Percentiles rank a stretch among this genome's conserved stretches.
Evolutionary conservation across 352 stramenopile species (phyloP).

Genomic region (Salisapilia sapeloensis): DNA sequence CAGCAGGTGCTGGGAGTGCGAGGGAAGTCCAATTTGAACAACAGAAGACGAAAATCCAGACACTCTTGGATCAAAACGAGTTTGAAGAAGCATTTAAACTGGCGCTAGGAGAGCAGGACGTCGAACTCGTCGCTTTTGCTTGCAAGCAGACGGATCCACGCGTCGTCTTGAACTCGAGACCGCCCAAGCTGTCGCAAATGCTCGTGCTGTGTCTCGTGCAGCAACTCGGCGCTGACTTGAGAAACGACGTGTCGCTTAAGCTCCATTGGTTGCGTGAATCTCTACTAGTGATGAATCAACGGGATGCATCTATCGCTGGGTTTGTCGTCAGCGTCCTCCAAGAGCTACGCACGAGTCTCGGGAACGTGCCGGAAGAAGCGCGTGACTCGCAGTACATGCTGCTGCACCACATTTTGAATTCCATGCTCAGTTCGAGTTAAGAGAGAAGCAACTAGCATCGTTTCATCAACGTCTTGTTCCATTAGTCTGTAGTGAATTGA

Average conservation of each 20-base stretch:
- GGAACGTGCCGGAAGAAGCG: slow-evolving; percentile 28
- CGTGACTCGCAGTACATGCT: slow-evolving; percentile 74
- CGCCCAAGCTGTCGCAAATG: slow-evolving; percentile 70
- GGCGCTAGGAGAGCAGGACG: slow-evolving; percentile 57
- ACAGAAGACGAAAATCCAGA: slow-evolving; percentile 31
- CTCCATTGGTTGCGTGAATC: slow-evolving; percentile 64
- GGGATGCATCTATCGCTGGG: slow-evolving; percentile 45
- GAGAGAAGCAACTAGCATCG: not conserved
- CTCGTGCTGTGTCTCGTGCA: slow-evolving; percentile 73
- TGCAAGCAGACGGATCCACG: slow-evolving; percentile 53
- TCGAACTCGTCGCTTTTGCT: slow-evolving; percentile 47
- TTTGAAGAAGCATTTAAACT: slow-evolving; percentile 76
- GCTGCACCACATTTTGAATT: slow-evolving; percentile 75
- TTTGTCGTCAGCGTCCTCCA: slow-evolving; percentile 68
- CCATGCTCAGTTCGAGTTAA: slow-evolving; percentile 59
- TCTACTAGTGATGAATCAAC: slow-evolving; percentile 65
- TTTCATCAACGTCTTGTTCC: slow-evolving; percentile 1
- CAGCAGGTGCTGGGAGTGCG: slow-evolving; percentile 5
- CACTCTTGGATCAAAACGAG: slow-evolving; percentile 27
- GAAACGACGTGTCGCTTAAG: slow-evolving; percentile 46
- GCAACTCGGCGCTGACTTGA: slow-evolving; percentile 55
- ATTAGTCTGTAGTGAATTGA: slow-evolving; percentile 8
- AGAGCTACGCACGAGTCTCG: slow-evolving; percentile 46
- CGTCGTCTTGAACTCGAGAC: slow-evolving; percentile 36
- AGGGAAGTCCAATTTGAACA: slow-evolving; percentile 39